A percentile compares a stretch with the other conserved stretches of the same genome.
Evolutionary conservation across 176 grass and related monocot genomes (phyloP).

Genomic region (Elymus sibiricus): DNA sequence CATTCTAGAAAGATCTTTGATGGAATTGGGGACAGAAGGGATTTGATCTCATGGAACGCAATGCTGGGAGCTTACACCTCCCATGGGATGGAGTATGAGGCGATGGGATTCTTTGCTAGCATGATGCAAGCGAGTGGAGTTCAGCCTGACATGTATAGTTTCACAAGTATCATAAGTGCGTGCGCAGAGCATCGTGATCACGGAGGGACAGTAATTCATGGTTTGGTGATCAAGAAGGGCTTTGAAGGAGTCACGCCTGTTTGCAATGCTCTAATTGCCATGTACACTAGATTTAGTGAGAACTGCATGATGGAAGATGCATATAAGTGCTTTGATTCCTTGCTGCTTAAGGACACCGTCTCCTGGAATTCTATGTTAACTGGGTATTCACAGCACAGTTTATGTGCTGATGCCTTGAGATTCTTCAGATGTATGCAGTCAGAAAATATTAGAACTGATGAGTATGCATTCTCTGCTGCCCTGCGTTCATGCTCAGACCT

Average conservation of each 20-base stretch:
- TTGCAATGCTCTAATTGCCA: constrained; percentile 55
- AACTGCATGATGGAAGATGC: constrained; percentile 53
- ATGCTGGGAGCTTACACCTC: constrained; percentile 51
- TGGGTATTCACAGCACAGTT: constrained; percentile 52
- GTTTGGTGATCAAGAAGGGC: constrained; percentile 40
- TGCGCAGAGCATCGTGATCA: constrained; percentile 22
- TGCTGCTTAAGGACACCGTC: constrained; percentile 43
- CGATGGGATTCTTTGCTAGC: constrained; percentile 33
- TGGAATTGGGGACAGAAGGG: constrained; percentile 32
- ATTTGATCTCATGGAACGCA: constrained; percentile 75
- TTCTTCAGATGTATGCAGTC: constrained; percentile 49
- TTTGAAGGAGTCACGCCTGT: constrained; percentile 37
- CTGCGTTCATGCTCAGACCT: constrained; percentile 59
- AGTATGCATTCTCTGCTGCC: constrained; percentile 55
- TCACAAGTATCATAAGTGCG: constrained; percentile 53
- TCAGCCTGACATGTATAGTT: constrained; percentile 56
- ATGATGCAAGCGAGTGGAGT: constrained; percentile 37
- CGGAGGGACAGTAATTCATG: constrained; percentile 40
- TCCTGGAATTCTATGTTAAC: constrained; percentile 74
- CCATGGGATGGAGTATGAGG: constrained; percentile 22
- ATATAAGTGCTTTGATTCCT: constrained; percentile 36
- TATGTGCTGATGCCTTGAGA: constrained; percentile 41
- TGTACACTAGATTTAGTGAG: constrained; percentile 45
- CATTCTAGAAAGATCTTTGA: constrained; percentile 57
- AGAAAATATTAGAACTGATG: constrained; percentile 28